These are phyloP conservation scores for Poronia punctata DNA, from an alignment of 495 filamentous ascomycete species.

Conservation along the genomic window DNA sequence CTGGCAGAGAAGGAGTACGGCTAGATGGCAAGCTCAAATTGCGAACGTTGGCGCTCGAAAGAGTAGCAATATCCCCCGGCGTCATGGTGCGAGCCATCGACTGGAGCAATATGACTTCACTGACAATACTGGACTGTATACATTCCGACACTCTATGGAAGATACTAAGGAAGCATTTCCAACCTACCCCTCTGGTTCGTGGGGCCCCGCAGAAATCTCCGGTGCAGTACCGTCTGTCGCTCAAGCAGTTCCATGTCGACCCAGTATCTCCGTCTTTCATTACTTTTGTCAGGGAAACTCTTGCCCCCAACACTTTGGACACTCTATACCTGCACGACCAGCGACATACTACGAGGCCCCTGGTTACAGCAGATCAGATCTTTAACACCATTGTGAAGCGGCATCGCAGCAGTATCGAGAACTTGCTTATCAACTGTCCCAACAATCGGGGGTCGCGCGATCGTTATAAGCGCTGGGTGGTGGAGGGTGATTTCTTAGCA, in stretches of 20 bases:
- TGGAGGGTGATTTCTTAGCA: conserved; percentile 1
- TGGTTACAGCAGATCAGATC: conserved; percentile 65
- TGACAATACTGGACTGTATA: conserved; percentile 76
- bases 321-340: conserved; percentile 78
- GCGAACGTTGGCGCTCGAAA: conserved; percentile 74
- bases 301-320: conserved; percentile 80
- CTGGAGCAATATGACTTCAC: conserved; percentile 66
- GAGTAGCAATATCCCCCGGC: conserved; percentile 64
- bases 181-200: conserved; percentile 41
- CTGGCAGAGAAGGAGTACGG: conserved; percentile 11
- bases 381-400: conserved; percentile 66
- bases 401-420: conserved; percentile 67
- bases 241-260: conserved; percentile 81
- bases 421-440: conserved; percentile 71
- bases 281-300: conserved; percentile 73
- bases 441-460: conserved; percentile 36
- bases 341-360: conserved; percentile 40
- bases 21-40: conserved; percentile 55
- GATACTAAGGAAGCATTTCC: conserved; percentile 63
- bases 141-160: conserved; percentile 79
- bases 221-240: conserved; percentile 59
- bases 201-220: conserved; percentile 22
- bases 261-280: conserved; percentile 71
- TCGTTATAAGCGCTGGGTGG: conserved; percentile 67
- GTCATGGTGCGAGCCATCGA: conserved; percentile 68